phyloP scores from a whole-genome alignment of 2,329 filamentous ascomycete genomes.

The Alternaria solani region DNA sequence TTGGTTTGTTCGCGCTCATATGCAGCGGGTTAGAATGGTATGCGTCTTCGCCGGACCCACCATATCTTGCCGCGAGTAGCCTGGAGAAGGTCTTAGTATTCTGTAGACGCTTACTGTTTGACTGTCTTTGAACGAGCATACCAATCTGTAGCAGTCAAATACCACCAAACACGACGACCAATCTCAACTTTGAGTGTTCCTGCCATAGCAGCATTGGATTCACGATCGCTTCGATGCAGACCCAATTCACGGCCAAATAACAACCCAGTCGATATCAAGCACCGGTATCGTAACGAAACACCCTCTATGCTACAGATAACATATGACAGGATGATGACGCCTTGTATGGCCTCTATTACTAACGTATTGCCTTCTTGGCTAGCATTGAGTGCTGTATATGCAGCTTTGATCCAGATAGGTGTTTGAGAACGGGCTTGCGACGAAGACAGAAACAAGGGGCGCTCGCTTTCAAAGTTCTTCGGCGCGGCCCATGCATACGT shows the following conservation, averaged over 20 bases:
- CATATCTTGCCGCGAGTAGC: not conserved
- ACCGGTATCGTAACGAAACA: slow-evolving; percentile 43
- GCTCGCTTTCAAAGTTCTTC: not conserved
- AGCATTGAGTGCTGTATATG: not conserved
- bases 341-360: slow-evolving; percentile 46
- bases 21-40: not conserved
- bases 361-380: not conserved
- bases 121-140: not conserved
- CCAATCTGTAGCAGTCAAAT: slow-evolving; percentile 37
- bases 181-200: slow-evolving; percentile 46
- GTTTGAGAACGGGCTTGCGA: slow-evolving; percentile 14
- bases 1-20: not conserved
- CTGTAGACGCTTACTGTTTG: not conserved
- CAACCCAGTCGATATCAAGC: slow-evolving; percentile 43
- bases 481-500: not conserved
- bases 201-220: not conserved
- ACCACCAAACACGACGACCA: slow-evolving; percentile 54
- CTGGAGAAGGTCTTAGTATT: not conserved
- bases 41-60: not conserved
- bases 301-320: slow-evolving; percentile 48
- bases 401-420: slow-evolving; percentile 29
- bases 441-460: not conserved
- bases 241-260: slow-evolving; percentile 32
- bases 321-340: slow-evolving; percentile 47
- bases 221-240: slow-evolving; percentile 24